Base-by-base conservation (phyloP, 495 filamentous ascomycete genomes). In the Penicillium pulvis region DNA sequence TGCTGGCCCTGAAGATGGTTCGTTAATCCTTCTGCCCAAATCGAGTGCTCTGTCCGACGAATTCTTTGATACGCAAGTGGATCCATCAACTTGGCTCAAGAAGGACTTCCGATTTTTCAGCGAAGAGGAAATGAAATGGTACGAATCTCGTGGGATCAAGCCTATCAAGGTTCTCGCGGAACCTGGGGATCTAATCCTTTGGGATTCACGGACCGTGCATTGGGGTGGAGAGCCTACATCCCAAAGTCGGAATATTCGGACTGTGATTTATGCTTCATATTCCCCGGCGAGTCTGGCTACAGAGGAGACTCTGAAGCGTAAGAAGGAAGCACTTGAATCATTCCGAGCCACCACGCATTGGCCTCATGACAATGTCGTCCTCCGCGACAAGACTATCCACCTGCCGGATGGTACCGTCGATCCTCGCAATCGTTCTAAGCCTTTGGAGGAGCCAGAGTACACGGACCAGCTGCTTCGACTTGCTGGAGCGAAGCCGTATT, bases 291-390 rank as follows among this genome's bases (percentile, higher is more conserved):
- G 51, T 11, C 60, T 75, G 47, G 71, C 72, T 8, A 61, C 56
- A 0, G 49, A 60, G 4, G 74, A 75, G 46, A 68, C 69, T 1
- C 49, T 74, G 6, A 56, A 60, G 43, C 51, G 57, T 31, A 79
- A 78, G 57, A 60, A 60, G 51, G 62, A 75, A 33, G 61, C 76
- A 0, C 78, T 80, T 45, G 64, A 68, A 31, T 51, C 59, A 12
- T 70, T 69, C 41, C 60, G 72, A 44, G 68, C 71, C 11, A 75
- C 77, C 0, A 78, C 76, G 2, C 75, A 80, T 43, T 80, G 76
- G 78, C 71, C 75, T 3, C 71, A 78, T 56, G 63, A 69, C 31
- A 74, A 73, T 43, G 46, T 72, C 16, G 57, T 62, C 12, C 35
- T 63, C 19, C 66, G 66, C 1, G 64, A 69, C 1, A 55, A 60